Evolutionary conservation across 805 yeast genomes (phyloP).

Genomic region (Scheffersomyces lignosus): DNA sequence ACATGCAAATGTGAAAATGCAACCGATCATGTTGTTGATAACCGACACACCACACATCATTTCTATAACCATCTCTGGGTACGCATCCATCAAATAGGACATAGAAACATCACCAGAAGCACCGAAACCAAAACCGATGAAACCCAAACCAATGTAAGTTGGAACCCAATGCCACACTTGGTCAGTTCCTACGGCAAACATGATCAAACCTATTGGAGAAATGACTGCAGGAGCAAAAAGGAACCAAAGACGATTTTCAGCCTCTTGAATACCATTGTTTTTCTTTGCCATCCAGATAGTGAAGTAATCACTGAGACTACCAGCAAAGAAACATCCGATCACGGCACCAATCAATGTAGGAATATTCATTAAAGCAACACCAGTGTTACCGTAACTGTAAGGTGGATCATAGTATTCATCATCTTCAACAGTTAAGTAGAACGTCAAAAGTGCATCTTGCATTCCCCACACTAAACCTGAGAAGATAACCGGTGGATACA

Average conservation of each 20-base stretch:
- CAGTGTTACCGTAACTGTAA: slow-evolving; percentile 61
- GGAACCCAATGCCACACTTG: slow-evolving; percentile 52
- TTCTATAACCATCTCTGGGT: slow-evolving; percentile 68
- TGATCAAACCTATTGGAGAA: slow-evolving; percentile 60
- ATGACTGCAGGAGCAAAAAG: slow-evolving; percentile 54
- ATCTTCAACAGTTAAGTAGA: slow-evolving; percentile 73
- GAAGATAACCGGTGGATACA: slow-evolving; percentile 62
- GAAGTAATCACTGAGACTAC: slow-evolving; percentile 57
- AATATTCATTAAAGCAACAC: slow-evolving; percentile 74
- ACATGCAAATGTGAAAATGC: slow-evolving; percentile 66
- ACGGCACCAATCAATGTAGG: slow-evolving; percentile 68
- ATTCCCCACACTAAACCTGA: slow-evolving; percentile 80
- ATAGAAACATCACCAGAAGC: slow-evolving; percentile 71
- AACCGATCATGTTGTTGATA: slow-evolving; percentile 63
- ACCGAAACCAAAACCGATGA: slow-evolving; percentile 70
- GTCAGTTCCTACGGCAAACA: slow-evolving; percentile 68
- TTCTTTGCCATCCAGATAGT: slow-evolving; percentile 61
- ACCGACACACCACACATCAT: slow-evolving; percentile 70
- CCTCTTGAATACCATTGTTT: slow-evolving; percentile 62
- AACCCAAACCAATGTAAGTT: slow-evolving; percentile 60
- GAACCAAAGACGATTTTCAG: slow-evolving; percentile 63
- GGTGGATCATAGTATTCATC: slow-evolving; percentile 65
- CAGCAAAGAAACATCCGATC: slow-evolving; percentile 67
- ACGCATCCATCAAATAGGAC: slow-evolving; percentile 65
- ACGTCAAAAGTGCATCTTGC: slow-evolving; percentile 74